These are phyloP conservation scores for Wickerhamomyces silvicola DNA, from an alignment of 805 yeast species.

Conservation along the genomic window DNA sequence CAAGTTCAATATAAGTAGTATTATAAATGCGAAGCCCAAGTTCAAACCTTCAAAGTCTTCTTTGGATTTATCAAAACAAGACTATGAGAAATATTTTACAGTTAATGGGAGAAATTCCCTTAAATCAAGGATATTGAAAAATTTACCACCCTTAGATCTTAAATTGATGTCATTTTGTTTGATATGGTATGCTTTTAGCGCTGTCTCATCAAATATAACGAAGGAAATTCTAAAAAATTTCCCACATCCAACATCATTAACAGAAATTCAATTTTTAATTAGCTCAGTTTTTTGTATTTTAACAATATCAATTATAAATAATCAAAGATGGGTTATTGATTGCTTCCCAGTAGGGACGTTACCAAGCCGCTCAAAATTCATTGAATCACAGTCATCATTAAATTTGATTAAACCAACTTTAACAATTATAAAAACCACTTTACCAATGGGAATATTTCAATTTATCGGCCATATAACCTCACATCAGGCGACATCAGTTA, in stretches of 20 bases:
- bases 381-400: slow-evolving; percentile 22
- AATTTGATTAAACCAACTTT: slow-evolving; percentile 49
- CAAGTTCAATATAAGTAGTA: neutral
- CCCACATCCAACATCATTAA: slow-evolving; percentile 79
- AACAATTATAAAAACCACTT: slow-evolving; percentile 53
- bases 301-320: slow-evolving; percentile 35
- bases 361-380: slow-evolving; percentile 33
- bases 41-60: slow-evolving; percentile 24
- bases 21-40: neutral
- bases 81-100: slow-evolving; percentile 20
- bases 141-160: slow-evolving; percentile 30
- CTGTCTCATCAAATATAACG: slow-evolving; percentile 74
- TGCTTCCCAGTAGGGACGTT: slow-evolving; percentile 45
- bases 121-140: slow-evolving; percentile 6
- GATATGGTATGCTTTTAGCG: slow-evolving; percentile 76
- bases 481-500: slow-evolving; percentile 84
- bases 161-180: slow-evolving; percentile 52
- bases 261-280: slow-evolving; percentile 78
- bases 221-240: slow-evolving; percentile 67
- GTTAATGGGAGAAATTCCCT: slow-evolving; percentile 13
- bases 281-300: slow-evolving; percentile 56
- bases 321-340: slow-evolving; percentile 21
- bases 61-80: slow-evolving; percentile 12
- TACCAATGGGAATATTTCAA: slow-evolving; percentile 95
- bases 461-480: slow-evolving; percentile 86